Base-by-base conservation (phyloP, 2,329 filamentous ascomycete species). In the Aspergillus fumigatiaffinis region DNA sequence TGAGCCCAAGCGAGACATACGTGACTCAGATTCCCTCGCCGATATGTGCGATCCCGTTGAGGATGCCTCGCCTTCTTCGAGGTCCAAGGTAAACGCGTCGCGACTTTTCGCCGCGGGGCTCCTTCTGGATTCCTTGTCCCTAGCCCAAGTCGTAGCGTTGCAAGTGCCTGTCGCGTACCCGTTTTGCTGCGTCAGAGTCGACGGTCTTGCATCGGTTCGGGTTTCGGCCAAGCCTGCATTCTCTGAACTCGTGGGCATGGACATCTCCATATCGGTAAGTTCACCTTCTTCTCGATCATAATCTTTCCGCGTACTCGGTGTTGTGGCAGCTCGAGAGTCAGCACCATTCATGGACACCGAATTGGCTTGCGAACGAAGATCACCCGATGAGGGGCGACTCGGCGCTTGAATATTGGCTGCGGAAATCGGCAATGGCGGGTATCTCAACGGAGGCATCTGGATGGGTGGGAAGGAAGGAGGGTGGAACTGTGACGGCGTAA, bases 261-360 rank as follows among this genome's bases (percentile, higher is more conserved):
- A 47, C 9, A 82, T 79, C 64, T 88, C 86, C 20, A 80, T 83
- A 65, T 93, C 90, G 61, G 85, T 89, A 29, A 94, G 71, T 71
- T 95, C 91, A 17, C 89, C 90, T 66, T 95, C 90, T 67, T 94
- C 90, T 55, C 76, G 76, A 56, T 82, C 80, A 54, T 72, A 71
- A 49, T 79, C 70, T 51, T 71, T 63, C 29, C 71, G 67, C 17
- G 71, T 66, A 29, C 61, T 60, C 10, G 72, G 49, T 51, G 69
- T 69, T 17, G 42, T 29, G n/a, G 47, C 47, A 20, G 28, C 56
- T 51, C 56, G 60, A 17, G 52, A 35, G 47, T 58, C 51, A n/a
- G 53, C 49, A 41, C 55, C 49, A 38, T 62, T 63, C n/a, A 49
- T 20, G 10, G 51, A 35, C 7, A 50, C 47, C 49, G 58, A 32